Conservation (phyloP, 75 land plant species). For the Sequoiadendron giganteum region DNA sequence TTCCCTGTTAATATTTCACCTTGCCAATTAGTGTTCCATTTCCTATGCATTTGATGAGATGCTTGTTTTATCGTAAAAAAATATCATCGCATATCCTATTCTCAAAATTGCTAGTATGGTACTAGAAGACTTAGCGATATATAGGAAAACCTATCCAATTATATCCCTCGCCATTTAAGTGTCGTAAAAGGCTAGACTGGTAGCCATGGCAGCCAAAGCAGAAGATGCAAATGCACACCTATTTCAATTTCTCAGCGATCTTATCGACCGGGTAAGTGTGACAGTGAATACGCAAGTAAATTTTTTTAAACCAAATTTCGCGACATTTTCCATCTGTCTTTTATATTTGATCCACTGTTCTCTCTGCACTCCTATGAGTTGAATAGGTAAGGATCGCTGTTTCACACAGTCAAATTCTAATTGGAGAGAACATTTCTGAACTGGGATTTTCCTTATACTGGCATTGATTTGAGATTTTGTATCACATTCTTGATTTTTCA, state of each 20-base stretch:
- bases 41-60: too few species aligned
- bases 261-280: neutral
- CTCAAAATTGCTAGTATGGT: too few species aligned
- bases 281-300: neutral
- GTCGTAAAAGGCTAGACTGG: neutral
- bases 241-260: slow-evolving; percentile 1
- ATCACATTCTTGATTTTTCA: neutral
- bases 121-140: too few species aligned
- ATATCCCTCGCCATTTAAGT: too few species aligned
- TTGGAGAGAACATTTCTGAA: neutral
- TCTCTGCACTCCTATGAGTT: neutral
- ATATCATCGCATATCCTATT: too few species aligned
- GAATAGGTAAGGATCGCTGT: neutral
- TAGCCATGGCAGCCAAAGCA: slow-evolving; percentile 5
- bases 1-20: too few species aligned
- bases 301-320: neutral
- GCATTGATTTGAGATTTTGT: too few species aligned
- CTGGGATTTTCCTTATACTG: neutral
- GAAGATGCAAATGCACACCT: neutral
- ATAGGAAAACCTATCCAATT: too few species aligned
- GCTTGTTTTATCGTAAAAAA: too few species aligned
- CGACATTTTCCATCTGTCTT: neutral
- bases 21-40: too few species aligned
- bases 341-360: neutral
- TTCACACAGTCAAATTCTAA: neutral